Base-by-base conservation (phyloP, 495 filamentous ascomycete genomes). In the Bryoglossum gracile region DNA sequence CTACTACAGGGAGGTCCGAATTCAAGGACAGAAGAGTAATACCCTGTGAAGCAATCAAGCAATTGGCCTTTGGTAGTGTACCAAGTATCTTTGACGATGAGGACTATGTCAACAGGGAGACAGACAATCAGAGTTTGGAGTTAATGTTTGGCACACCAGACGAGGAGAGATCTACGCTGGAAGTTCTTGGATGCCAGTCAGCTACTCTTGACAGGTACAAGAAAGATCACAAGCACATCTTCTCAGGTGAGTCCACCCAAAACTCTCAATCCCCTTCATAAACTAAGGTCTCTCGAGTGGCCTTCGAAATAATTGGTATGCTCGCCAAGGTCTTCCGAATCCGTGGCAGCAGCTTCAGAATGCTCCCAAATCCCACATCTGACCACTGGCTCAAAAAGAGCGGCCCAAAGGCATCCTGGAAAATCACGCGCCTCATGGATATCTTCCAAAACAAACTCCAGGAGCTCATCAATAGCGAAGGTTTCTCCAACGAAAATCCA, bases 281-380 rank as follows among this genome's bases (percentile, higher is more conserved):
- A 5, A 35, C 25, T 39, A 10, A 36, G 18, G 9, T 10, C 9
- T 16, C 1, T 32, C 3, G 53, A 75, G 71, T 75, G 1, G 62
- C 71, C 3, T 75, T 76, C 30, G 73, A 76, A 48, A 55, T 76
- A 8, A 54, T 76, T 24, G 73, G 71, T 11, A 76, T 76, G 73
- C 58, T 76, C 4, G 66, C 67, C 41, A 66, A 67, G n/a, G 64
- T 62, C 2, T 53, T 72, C 8, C 67, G 71, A 16, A 65, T 72
- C 19, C 51, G 55, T 1, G 60, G 63, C 11, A 68, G 60, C 33
- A 65, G 54, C 40, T 74, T 67, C 45, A 65, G 70, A 8, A 68
- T 69, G 60, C 58, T 76, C 2, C 73, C 71, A 2, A 76, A 76
- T 50, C 72, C 72, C 1, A 75, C 71, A 0, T 56, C 63, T 1